phyloP scores from a whole-genome alignment of 202 grass and related monocot genomes.

The Dendrocalamus latiflorus region DNA sequence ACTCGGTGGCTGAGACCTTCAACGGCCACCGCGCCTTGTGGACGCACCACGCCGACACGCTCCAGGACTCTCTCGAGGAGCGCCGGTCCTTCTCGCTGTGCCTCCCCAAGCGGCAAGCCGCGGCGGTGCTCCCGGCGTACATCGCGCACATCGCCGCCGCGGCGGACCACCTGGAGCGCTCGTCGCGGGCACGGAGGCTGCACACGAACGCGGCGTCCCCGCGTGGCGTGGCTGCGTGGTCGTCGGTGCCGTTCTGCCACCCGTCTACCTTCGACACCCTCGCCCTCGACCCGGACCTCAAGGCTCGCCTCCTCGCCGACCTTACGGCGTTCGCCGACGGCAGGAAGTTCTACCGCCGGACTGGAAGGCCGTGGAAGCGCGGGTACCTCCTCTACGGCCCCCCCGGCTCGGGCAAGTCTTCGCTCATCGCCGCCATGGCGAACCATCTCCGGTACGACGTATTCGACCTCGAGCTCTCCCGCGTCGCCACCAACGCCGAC shows the following conservation, averaged over 20 bases:
- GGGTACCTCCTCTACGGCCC: conserved; percentile 87
- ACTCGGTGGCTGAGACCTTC: conserved; percentile 70
- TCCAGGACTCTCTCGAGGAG: conserved; percentile 96
- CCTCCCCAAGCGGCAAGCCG: conserved; percentile 68
- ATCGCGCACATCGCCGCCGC: conserved; percentile 61
- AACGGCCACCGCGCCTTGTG: conserved; percentile 69
- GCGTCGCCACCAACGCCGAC: conserved; percentile 69
- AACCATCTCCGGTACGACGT: conserved; percentile 94
- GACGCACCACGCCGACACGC: conserved; percentile 86
- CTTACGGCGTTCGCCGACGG: conserved; percentile 65
- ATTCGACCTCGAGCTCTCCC: conserved; percentile 90
- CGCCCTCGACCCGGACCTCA: conserved; percentile 67
- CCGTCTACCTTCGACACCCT: conserved; percentile 87
- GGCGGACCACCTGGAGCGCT: conserved; percentile 68
- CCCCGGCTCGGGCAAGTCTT: conserved; percentile 75
- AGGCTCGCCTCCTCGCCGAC: conserved; percentile 59
- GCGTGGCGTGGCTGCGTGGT: conserved; percentile 48
- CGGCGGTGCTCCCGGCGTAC: conserved; percentile 62
- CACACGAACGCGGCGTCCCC: conserved; percentile 64
- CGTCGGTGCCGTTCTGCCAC: conserved; percentile 83
- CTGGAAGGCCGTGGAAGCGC: conserved; percentile 76
- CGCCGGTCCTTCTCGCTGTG: conserved; percentile 79
- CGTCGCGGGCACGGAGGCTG: conserved; percentile 67
- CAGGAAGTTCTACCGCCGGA: conserved; percentile 75
- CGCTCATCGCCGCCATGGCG: conserved; percentile 88